Percentiles rank a stretch among this genome's conserved stretches.
Conservation (phyloP, 2,329 filamentous ascomycete species). For the Pseudogymnoascus sp. region DNA sequence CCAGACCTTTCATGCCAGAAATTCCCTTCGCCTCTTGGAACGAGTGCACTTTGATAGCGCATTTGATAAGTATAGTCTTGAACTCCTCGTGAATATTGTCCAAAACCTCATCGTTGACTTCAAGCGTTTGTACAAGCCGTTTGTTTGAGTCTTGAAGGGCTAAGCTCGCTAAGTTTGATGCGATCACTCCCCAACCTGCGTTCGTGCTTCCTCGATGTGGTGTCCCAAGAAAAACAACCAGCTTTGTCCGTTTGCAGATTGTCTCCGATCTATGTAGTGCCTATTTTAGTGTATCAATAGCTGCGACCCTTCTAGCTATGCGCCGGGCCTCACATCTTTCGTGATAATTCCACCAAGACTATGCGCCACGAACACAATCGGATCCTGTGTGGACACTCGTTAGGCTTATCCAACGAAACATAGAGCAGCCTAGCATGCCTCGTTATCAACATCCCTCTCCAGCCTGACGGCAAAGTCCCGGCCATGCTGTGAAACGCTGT, state of each 20-base stretch:
- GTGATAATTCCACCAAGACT: too few relatives aligned
- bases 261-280: constrained; percentile 30
- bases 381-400: too few relatives aligned
- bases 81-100: constrained; percentile 36
- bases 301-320: not conserved
- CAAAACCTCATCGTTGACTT: constrained; percentile 34
- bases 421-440: constrained; percentile 20
- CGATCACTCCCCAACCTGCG: constrained; percentile 32
- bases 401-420: not conserved
- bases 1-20: constrained; percentile 32
- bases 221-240: constrained; percentile 37
- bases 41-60: constrained; percentile 33
- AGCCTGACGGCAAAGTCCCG: constrained; percentile 25
- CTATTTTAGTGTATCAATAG: constrained; percentile 20
- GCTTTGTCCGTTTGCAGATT: constrained; percentile 27
- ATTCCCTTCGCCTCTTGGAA: constrained; percentile 35
- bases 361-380: too few relatives aligned
- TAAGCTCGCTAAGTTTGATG: constrained; percentile 30
- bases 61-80: constrained; percentile 23
- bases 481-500: constrained; percentile 35
- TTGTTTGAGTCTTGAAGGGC: constrained; percentile 34
- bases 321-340: too few relatives aligned
- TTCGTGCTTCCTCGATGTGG: constrained; percentile 34
- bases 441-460: constrained; percentile 31
- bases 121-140: constrained; percentile 28